Evolutionary conservation across 1,139 yeast species (phyloP).

Genomic region (Nematodospora anomalae): DNA sequence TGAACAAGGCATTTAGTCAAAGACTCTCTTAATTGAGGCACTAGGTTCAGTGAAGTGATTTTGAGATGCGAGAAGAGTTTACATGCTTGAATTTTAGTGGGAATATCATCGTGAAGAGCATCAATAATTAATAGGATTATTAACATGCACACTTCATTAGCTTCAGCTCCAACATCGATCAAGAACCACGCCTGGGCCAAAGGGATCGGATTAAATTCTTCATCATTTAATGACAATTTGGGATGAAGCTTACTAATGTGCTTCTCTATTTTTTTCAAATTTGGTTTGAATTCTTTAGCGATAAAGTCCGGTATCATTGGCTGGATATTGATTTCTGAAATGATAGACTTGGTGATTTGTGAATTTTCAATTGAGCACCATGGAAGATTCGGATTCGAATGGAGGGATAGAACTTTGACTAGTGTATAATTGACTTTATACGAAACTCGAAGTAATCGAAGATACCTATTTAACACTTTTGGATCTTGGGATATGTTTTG

Average conservation of each 20-base stretch:
- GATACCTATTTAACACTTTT: neutral
- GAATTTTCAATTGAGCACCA: slow-evolving; percentile 26
- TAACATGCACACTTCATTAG: slow-evolving; percentile 39
- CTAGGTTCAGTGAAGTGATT: slow-evolving; percentile 3
- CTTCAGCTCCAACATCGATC: slow-evolving; percentile 18
- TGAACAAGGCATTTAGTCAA: slow-evolving; percentile 39
- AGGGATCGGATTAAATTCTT: slow-evolving; percentile 11
- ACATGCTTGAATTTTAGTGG: slow-evolving; percentile 44
- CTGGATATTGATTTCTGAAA: slow-evolving; percentile 7
- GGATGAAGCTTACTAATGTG: slow-evolving; percentile 18
- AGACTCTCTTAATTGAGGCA: slow-evolving; percentile 2
- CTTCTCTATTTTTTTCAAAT: slow-evolving; percentile 6
- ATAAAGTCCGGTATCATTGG: slow-evolving; percentile 10
- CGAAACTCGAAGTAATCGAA: slow-evolving; percentile 2
- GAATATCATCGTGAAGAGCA: slow-evolving; percentile 49
- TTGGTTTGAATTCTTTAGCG: slow-evolving; percentile 7
- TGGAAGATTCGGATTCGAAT: slow-evolving; percentile 31
- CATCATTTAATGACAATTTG: slow-evolving; percentile 24
- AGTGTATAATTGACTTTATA: neutral
- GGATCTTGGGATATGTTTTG: neutral
- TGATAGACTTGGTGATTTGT: slow-evolving; percentile 14
- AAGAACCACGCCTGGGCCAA: slow-evolving; percentile 33
- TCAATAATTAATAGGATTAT: slow-evolving; percentile 51
- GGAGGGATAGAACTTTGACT: slow-evolving; percentile 17
- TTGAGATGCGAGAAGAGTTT: slow-evolving; percentile 22